Evolutionary conservation across 768 basidiomycete genomes (phyloP).

Genomic region (Suillus cothurnatus): DNA sequence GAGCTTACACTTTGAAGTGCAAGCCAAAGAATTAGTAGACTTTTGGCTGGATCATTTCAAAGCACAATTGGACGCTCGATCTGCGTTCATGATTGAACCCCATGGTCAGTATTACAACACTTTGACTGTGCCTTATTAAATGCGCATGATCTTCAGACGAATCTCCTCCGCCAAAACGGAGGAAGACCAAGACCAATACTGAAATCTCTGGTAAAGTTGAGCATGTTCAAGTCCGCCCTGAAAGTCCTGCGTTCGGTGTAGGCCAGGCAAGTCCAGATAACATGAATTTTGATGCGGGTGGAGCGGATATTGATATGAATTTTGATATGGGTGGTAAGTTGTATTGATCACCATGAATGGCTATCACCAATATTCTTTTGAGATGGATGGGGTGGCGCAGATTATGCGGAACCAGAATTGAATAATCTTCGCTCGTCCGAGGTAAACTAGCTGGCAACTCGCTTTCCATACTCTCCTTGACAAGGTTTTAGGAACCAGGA

Average conservation of each 20-base stretch:
- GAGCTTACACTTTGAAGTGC: constrained; percentile 44
- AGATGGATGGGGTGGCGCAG: constrained; percentile 26
- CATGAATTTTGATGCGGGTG: constrained; percentile 10
- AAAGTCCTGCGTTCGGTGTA: not conserved
- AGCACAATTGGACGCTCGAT: constrained; percentile 66
- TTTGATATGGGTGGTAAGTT: constrained; percentile 27
- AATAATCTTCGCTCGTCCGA: constrained; percentile 57
- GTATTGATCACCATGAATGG: not conserved
- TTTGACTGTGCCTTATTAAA: not conserved
- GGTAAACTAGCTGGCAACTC: constrained; percentile 40
- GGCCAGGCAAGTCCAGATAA: not conserved
- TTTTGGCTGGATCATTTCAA: constrained; percentile 79
- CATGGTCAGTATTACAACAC: constrained; percentile 3
- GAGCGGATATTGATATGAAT: constrained; percentile 24
- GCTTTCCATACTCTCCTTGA: constrained; percentile 15
- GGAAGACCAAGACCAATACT: constrained; percentile 34
- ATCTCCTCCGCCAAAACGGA: constrained; percentile 48
- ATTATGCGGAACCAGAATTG: constrained; percentile 19
- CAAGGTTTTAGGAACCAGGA: constrained; percentile 68
- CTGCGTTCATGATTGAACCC: constrained; percentile 26
- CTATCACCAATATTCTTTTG: constrained; percentile 4
- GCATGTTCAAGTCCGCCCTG: not conserved
- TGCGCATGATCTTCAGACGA: constrained; percentile 33
- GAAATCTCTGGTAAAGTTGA: not conserved
- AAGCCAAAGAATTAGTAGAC: constrained; percentile 63